Base-by-base conservation (phyloP, 192 early-diverging fungal species). In the Chytriomyces sp. region DNA sequence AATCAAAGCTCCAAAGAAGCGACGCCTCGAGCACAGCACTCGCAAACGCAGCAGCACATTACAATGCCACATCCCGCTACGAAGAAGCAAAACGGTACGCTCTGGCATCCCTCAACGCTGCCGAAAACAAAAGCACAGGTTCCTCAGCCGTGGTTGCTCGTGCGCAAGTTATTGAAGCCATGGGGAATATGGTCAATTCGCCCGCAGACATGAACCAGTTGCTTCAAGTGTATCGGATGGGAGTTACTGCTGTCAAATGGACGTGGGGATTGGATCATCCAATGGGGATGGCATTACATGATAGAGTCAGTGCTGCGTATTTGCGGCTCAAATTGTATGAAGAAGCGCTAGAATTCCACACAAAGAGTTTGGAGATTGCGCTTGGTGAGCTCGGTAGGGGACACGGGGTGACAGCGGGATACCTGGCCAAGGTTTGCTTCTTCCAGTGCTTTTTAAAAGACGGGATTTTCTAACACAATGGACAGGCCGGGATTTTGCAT, bases 81-180 rank as follows among this genome's bases (percentile, higher is more conserved):
- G 85, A 88, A 46, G 88, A 89, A 64, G 86, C 88, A 10, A 16
- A 78, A 60, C 66, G 85, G 61, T 88, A 89, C 69, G 88, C 82
- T 20, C 69, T 80, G 49, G 82, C 86, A 1, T 82, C 86, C 2
- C 23, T 83, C 35, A 77, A 66, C 18, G 81, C 83, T 10, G 75
- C 80, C 3, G 57, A 68, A 10, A 68, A 76, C n/a, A 86, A 87
- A 66, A 79, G 75, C n/a, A 79, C 77, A 16, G 10, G 62, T 4
- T 7, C 73, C 6, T 50, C 84, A 5, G 67, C 64, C 44, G 78
- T 76, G 11, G 47, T 88, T 28, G 80, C 84, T 5, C 72, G 74
- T 49, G 86, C 81, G n/a, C 80, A 82, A 61, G 50, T 82, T 0
- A 69, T 87, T 13, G 80, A 83, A 63, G 81, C 81, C 16, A 64